phyloP scores from a whole-genome alignment of 129 eudicot species.

The Tanacetum coccineum region DNA sequence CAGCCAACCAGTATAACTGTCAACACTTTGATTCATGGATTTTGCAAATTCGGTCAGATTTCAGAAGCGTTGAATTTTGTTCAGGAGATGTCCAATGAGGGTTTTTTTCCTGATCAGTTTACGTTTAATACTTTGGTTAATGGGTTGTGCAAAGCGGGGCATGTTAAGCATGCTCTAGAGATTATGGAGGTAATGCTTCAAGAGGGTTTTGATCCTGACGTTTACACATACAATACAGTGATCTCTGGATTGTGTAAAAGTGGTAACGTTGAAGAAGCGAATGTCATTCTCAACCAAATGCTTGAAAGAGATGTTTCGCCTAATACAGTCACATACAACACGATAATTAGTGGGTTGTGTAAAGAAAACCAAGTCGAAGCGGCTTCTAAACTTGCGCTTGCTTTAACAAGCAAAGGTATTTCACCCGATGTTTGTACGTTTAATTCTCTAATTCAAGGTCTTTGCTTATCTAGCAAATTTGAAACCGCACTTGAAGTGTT shows the following conservation, averaged over 20 bases:
- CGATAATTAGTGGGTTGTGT: slow-evolving; percentile 76
- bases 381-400: slow-evolving; percentile 72
- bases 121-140: slow-evolving; percentile 73
- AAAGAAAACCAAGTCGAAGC: slow-evolving; percentile 77
- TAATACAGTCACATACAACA: slow-evolving; percentile 70
- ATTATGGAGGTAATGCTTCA: slow-evolving; percentile 74
- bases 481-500: slow-evolving; percentile 55
- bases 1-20: slow-evolving; percentile 48
- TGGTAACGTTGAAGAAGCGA: slow-evolving; percentile 66
- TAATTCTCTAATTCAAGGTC: slow-evolving; percentile 81
- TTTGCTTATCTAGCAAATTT: slow-evolving; percentile 59
- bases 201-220: slow-evolving; percentile 81
- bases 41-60: slow-evolving; percentile 64
- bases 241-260: slow-evolving; percentile 81
- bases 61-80: slow-evolving; percentile 73
- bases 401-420: slow-evolving; percentile 59
- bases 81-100: slow-evolving; percentile 61
- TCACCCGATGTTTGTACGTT: slow-evolving; percentile 81
- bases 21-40: slow-evolving; percentile 76
- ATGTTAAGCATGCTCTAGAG: slow-evolving; percentile 71
- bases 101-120: slow-evolving; percentile 69
- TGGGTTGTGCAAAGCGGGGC: slow-evolving; percentile 77
- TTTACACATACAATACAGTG: slow-evolving; percentile 64
- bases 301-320: slow-evolving; percentile 64
- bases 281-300: slow-evolving; percentile 68